These are phyloP conservation scores for Cercospora beticola DNA, from an alignment of 2,329 filamentous ascomycete genomes.

Conservation along the genomic window DNA sequence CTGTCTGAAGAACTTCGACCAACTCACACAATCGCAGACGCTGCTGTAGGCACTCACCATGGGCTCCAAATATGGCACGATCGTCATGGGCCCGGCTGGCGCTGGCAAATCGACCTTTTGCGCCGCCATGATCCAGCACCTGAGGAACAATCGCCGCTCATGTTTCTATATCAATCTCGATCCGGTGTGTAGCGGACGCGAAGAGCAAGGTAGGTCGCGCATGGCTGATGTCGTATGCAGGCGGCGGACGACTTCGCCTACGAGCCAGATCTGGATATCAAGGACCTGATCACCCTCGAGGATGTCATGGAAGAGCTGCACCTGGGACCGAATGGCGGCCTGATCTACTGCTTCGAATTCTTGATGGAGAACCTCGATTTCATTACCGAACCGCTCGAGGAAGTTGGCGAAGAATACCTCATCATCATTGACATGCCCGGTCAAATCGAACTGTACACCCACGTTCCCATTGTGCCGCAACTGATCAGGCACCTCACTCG, in stretches of 20 bases:
- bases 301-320: conserved; percentile 96
- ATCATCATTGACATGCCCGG: conserved; percentile 99
- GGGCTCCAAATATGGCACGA: conserved; percentile 75
- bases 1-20: background rate
- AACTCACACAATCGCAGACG: background rate
- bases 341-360: conserved; percentile 97
- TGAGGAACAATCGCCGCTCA: conserved; percentile 85
- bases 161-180: conserved; percentile 98
- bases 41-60: conserved; percentile 19
- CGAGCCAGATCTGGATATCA: conserved; percentile 90
- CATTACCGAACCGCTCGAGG: conserved; percentile 78
- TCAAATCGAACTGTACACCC: conserved; percentile 97
- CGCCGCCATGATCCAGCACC: conserved; percentile 86
- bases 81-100: conserved; percentile 97
- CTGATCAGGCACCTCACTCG: conserved; percentile 79
- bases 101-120: conserved; percentile 98
- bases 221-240: conserved; percentile 46
- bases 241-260: conserved; percentile 92
- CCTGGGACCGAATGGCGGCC: conserved; percentile 84
- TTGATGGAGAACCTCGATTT: conserved; percentile 93
- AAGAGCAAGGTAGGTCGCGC: conserved; percentile 8
- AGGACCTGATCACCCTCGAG: conserved; percentile 86
- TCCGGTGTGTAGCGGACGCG: conserved; percentile 20
- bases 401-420: conserved; percentile 88
- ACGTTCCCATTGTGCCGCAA: conserved; percentile 85